Evolutionary conservation across 768 basidiomycete species (phyloP).

Genomic region (Termitomyces sp.): DNA sequence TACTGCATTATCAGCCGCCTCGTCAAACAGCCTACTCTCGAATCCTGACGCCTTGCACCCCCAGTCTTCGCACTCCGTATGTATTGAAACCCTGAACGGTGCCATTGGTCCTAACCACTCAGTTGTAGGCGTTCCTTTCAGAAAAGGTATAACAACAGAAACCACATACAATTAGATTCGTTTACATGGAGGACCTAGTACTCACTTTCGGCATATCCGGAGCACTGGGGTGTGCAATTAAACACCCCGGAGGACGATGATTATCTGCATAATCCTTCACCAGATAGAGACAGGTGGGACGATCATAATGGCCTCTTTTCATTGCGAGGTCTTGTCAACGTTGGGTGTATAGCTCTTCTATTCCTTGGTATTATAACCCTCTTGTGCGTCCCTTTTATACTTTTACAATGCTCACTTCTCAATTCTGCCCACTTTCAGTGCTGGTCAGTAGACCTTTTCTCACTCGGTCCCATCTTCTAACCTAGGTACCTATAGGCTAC

Average conservation of each 20-base stretch:
- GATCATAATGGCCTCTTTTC: constrained; percentile 58
- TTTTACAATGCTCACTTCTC: not conserved
- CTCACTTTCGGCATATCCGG: constrained; percentile 37
- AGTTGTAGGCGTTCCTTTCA: constrained; percentile 20
- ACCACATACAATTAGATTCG: not conserved
- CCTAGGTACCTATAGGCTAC: constrained; percentile 27
- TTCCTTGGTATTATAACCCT: constrained; percentile 37
- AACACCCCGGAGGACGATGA: constrained; percentile 55
- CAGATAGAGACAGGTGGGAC: constrained; percentile 43
- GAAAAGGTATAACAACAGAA: constrained; percentile 20
- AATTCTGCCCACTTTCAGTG: constrained; percentile 20
- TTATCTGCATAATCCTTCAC: constrained; percentile 58
- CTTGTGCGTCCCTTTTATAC: constrained; percentile 39
- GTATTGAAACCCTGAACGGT: not conserved
- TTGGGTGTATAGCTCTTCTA: constrained; percentile 62
- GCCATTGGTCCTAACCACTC: not conserved
- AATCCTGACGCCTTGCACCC: not conserved
- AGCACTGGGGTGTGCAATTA: constrained; percentile 40
- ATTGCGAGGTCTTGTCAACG: constrained; percentile 55
- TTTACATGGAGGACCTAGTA: constrained; percentile 20
- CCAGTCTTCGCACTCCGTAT: constrained; percentile 13
- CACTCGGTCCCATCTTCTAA: not conserved
- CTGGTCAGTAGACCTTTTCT: constrained; percentile 24
- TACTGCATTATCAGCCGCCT: constrained; percentile 14
- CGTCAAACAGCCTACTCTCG: constrained; percentile 15